Conservation (phyloP, 345 rosid species). For the Syzygium aromaticum region DNA sequence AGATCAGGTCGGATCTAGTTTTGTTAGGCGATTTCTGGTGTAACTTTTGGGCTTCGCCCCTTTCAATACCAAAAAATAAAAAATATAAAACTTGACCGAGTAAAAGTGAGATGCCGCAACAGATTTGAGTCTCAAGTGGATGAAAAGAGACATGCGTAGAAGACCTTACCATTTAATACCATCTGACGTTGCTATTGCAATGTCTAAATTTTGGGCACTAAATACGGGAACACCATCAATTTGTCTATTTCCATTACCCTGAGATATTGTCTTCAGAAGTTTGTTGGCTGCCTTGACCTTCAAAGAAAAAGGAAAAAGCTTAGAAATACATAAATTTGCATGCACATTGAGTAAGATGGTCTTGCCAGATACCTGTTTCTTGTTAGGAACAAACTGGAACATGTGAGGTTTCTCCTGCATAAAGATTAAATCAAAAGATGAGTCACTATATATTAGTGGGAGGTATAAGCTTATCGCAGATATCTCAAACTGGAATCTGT, state of each 20-base stretch:
- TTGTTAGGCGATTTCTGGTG: no score
- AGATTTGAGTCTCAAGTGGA: background rate
- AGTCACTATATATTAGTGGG: background rate
- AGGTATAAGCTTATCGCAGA: background rate
- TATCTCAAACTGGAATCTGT: background rate
- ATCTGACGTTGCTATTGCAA: conserved; percentile 86
- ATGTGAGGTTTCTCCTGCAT: conserved; percentile 83
- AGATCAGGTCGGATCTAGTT: no score
- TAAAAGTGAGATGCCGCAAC: background rate
- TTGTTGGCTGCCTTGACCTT: conserved; percentile 94
- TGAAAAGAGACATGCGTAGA: background rate
- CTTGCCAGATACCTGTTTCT: conserved; percentile 56
- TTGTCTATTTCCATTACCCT: conserved; percentile 38
- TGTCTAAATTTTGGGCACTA: conserved; percentile 86
- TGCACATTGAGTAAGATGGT: background rate
- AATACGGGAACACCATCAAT: conserved; percentile 93
- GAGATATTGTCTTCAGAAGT: conserved; percentile 60
- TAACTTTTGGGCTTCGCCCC: no score
- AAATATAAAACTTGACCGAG: background rate
- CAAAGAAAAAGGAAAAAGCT: background rate
- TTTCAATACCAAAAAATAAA: no score
- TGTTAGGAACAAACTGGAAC: conserved; percentile 94
- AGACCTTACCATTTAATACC: conserved; percentile 81
- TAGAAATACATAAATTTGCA: background rate
- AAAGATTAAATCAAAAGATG: background rate